Conservation (phyloP, 805 yeast genomes). For the Yamadazyma philogaea region DNA sequence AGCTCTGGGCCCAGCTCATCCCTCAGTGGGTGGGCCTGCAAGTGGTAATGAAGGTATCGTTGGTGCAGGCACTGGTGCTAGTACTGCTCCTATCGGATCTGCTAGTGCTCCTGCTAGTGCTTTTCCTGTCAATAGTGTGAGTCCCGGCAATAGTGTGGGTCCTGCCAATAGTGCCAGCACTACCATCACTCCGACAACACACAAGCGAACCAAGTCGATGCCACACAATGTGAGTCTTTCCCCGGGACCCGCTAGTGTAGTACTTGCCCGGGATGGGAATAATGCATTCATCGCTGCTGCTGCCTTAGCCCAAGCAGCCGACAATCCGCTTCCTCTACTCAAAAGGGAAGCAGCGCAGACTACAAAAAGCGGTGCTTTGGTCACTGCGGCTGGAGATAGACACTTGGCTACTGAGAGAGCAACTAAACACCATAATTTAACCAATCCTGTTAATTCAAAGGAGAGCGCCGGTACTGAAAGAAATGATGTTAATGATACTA, state of each 20-base stretch:
- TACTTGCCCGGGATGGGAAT: slow-evolving; percentile 35
- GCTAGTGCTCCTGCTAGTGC: background rate
- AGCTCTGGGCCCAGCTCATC: slow-evolving; percentile 1
- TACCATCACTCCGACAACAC: background rate
- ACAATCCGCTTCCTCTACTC: slow-evolving; percentile 58
- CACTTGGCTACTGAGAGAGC: background rate
- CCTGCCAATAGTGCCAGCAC: background rate
- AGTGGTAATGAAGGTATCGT: slow-evolving; percentile 5
- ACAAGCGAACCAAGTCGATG: slow-evolving; percentile 26
- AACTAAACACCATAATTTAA: background rate
- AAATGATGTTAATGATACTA: too few relatives aligned
- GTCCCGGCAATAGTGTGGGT: background rate
- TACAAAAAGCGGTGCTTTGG: background rate
- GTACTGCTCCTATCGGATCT: background rate
- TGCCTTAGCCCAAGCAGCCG: slow-evolving; percentile 80
- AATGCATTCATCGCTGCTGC: slow-evolving; percentile 75
- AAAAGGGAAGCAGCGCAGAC: slow-evolving; percentile 13
- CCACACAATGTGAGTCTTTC: slow-evolving; percentile 14
- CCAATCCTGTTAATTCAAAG: background rate
- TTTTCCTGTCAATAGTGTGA: background rate
- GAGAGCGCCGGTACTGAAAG: background rate
- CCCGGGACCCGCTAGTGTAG: slow-evolving; percentile 50
- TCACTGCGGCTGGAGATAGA: background rate
- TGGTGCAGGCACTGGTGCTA: background rate
- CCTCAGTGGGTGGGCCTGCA: background rate